Base-by-base conservation (phyloP, 1,284 basidiomycete genomes). In the Sporisorium sorghi region DNA sequence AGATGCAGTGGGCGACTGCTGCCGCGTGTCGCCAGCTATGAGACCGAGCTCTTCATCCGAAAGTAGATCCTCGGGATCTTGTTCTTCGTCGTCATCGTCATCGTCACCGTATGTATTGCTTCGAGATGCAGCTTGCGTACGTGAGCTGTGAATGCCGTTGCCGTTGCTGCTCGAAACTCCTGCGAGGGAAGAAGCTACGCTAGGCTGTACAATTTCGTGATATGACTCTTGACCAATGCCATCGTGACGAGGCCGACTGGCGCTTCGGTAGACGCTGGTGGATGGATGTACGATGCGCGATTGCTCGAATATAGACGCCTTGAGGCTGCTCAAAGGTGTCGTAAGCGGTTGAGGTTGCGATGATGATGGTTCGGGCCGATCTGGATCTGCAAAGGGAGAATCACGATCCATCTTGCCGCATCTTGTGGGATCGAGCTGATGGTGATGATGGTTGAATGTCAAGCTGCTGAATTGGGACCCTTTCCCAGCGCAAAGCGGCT, bases 221-320 rank as follows among this genome's bases (percentile, higher is more conserved):
- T 59, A 61, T 9, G 60, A 58, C 43, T 74, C 66, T 48, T 74
- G 58, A n/a, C 67, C 30, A 8, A 70, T 74, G 44, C 62, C 62
- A 46, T 61, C 51, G 10, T 64, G 58, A 19, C 55, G 65, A 43
- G 54, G 47, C n/a, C 61, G 57, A 21, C 50, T 65, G 19, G 44
- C 21, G 26, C 50, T 53, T 9, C 26, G 42, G 32, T 68, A 58
- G 8, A 55, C 6, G 46, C 65, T 68, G 28, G 61, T 68, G 49
- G 71, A 73, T 26, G 71, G 71, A 58, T 73, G 71, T 2, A 68
- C 69, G 65, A 76, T 69, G 54, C 69, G 64, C 8, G 73, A 76
- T 14, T 72, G 69, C 10, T 72, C 73, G 59, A 76, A 76, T 54
- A 76, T 72, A 19, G 72, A 74, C 1, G 57, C 46, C n/a, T 61